Conservation (phyloP, 1,284 basidiomycete species). For the Quambalaria eucalypti region DNA sequence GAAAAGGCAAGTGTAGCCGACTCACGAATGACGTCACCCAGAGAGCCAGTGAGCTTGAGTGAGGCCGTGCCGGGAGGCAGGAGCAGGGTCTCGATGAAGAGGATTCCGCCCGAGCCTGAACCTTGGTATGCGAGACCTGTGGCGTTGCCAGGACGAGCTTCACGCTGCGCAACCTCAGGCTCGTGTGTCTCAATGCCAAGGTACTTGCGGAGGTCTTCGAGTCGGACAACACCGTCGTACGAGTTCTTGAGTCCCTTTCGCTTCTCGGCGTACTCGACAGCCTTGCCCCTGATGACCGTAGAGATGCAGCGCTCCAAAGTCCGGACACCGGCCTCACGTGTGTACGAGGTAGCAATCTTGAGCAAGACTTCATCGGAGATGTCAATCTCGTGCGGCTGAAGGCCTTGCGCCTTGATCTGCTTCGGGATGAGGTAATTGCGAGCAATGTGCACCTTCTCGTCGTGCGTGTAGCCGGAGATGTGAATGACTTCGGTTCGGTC, state of each 20-base stretch:
- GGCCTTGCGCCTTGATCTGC: slow-evolving; percentile 65
- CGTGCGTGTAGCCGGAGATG: slow-evolving; percentile 49
- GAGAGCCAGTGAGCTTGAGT: slow-evolving; percentile 68
- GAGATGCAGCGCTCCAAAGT: slow-evolving; percentile 79
- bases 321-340: slow-evolving; percentile 83
- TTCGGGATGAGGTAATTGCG: slow-evolving; percentile 66
- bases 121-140: slow-evolving; percentile 82
- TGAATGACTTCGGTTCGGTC: slow-evolving; percentile 50
- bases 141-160: slow-evolving; percentile 62
- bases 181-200: slow-evolving; percentile 74
- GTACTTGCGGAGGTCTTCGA: slow-evolving; percentile 70
- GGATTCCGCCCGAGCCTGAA: slow-evolving; percentile 72
- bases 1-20: slow-evolving; percentile 70
- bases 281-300: slow-evolving; percentile 62
- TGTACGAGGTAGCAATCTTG: slow-evolving; percentile 67
- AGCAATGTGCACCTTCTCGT: slow-evolving; percentile 50
- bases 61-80: slow-evolving; percentile 61
- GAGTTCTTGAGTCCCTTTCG: slow-evolving; percentile 51
- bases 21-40: slow-evolving; percentile 67
- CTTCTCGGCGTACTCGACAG: slow-evolving; percentile 65
- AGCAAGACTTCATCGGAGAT: slow-evolving; percentile 63
- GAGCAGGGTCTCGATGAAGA: slow-evolving; percentile 69
- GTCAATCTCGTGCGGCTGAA: slow-evolving; percentile 50
- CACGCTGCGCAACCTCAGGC: slow-evolving; percentile 64
- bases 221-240: slow-evolving; percentile 61